Conservation (phyloP, 1,284 basidiomycete genomes). For the Cryptococcus neoformans region DNA sequence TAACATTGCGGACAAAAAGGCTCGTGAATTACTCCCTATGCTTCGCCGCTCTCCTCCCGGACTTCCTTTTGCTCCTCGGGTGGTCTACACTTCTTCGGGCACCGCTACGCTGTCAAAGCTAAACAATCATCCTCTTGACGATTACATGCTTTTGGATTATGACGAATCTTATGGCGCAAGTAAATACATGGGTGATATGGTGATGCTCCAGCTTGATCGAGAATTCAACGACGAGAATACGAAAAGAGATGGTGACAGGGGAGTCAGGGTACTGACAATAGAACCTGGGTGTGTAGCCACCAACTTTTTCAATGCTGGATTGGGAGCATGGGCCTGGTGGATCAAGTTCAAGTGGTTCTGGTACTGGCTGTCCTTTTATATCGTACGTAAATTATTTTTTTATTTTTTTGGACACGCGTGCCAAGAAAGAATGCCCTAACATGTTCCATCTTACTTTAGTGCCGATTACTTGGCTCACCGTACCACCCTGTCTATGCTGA, state of each 20-base stretch:
- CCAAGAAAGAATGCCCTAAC: neutral
- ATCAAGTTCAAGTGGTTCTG: slow-evolving; percentile 55
- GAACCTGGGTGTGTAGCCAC: slow-evolving; percentile 74
- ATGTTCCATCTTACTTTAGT: slow-evolving; percentile 6
- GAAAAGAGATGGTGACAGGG: slow-evolving; percentile 18
- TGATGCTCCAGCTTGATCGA: slow-evolving; percentile 59
- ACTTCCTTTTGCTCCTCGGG: slow-evolving; percentile 56
- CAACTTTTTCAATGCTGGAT: slow-evolving; percentile 54
- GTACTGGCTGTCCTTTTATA: slow-evolving; percentile 63
- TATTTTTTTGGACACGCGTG: neutral
- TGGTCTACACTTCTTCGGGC: slow-evolving; percentile 77
- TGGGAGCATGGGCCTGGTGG: slow-evolving; percentile 50
- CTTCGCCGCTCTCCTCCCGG: slow-evolving; percentile 39
- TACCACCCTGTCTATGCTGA: slow-evolving; percentile 36
- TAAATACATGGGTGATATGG: slow-evolving; percentile 77
- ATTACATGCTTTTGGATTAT: slow-evolving; percentile 69
- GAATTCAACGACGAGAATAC: slow-evolving; percentile 43
- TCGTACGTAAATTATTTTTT: slow-evolving; percentile 56
- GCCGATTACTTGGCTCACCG: slow-evolving; percentile 37
- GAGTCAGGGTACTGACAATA: slow-evolving; percentile 61
- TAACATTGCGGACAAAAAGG: slow-evolving; percentile 18
- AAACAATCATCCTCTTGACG: slow-evolving; percentile 49
- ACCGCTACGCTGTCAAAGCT: slow-evolving; percentile 61
- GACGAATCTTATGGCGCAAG: slow-evolving; percentile 65
- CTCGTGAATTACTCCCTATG: slow-evolving; percentile 39